A percentile compares a stretch with the other conserved stretches of the same genome.
phyloP scores from a whole-genome alignment of 306 rosid genomes.

The Hippophae gyantsensis region DNA sequence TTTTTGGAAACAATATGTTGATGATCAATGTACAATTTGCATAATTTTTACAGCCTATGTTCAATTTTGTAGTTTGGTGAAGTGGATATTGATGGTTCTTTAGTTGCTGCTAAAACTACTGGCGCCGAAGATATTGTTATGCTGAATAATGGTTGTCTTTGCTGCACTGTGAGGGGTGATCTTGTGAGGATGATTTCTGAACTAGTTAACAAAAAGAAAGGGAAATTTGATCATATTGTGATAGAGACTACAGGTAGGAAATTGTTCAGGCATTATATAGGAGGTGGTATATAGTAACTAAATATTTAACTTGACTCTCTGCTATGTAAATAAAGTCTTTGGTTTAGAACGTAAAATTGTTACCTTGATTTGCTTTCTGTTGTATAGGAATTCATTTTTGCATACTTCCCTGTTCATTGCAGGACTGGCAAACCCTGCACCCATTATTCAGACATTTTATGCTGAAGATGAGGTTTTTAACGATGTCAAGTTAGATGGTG shows the following conservation, averaged over 20 bases:
- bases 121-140: constrained; percentile 93
- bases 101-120: constrained; percentile 73
- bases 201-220: constrained; percentile 68
- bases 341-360: no score
- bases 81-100: constrained; percentile 87
- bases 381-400: no score
- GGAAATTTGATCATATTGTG: constrained; percentile 81
- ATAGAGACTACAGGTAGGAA: constrained; percentile 77
- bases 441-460: constrained; percentile 91
- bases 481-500: constrained; percentile 91
- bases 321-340: no score
- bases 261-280: not conserved
- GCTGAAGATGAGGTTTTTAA: constrained; percentile 75
- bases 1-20: not conserved
- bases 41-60: constrained; percentile 9
- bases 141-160: constrained; percentile 90
- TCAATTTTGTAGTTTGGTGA: constrained; percentile 64
- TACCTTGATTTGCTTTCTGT: no score
- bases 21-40: not conserved
- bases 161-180: constrained; percentile 98
- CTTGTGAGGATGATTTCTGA: constrained; percentile 88
- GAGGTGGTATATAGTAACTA: no score
- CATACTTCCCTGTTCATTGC: not conserved
- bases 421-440: constrained; percentile 98
- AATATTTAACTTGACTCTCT: no score